These are phyloP conservation scores for Xylariaceae sp. DNA, from an alignment of 2,329 filamentous ascomycete genomes.

Conservation along the genomic window DNA sequence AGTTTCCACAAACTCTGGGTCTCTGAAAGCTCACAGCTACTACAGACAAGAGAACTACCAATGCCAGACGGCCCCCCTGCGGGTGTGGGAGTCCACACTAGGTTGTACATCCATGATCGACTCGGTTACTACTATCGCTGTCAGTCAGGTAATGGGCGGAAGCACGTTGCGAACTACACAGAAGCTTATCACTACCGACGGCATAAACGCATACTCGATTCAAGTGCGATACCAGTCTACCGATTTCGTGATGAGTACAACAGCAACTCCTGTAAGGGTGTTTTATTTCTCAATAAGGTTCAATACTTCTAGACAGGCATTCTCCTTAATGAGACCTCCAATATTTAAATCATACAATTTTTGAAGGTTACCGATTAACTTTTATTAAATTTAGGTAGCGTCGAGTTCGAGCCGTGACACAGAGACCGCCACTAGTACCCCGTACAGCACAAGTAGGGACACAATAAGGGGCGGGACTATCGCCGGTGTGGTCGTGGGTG, in stretches of 20 bases:
- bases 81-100: slow-evolving; percentile 4
- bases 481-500: too few relatives aligned
- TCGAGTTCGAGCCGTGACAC: too few relatives aligned
- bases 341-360: too few relatives aligned
- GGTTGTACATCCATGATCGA: not conserved
- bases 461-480: too few relatives aligned
- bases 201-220: slow-evolving; percentile 11
- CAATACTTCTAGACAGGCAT: too few relatives aligned
- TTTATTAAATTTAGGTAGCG: too few relatives aligned
- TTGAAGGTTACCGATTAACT: too few relatives aligned
- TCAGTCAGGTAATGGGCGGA: not conserved
- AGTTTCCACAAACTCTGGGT: not conserved
- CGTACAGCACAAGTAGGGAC: too few relatives aligned
- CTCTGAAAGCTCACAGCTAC: not conserved
- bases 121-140: not conserved
- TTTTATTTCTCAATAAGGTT: not conserved
- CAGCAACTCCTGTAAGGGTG: too few relatives aligned
- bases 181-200: not conserved
- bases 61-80: not conserved
- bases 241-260: slow-evolving; percentile 1
- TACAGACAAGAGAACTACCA: not conserved
- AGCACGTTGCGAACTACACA: not conserved
- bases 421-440: too few relatives aligned
- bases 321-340: too few relatives aligned
- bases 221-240: slow-evolving; percentile 15